Evolutionary conservation across 305 asterid genomes (phyloP), one percentile per base, ranked within the genome.

Genomic region (Fraxinus floribunda): DNA sequence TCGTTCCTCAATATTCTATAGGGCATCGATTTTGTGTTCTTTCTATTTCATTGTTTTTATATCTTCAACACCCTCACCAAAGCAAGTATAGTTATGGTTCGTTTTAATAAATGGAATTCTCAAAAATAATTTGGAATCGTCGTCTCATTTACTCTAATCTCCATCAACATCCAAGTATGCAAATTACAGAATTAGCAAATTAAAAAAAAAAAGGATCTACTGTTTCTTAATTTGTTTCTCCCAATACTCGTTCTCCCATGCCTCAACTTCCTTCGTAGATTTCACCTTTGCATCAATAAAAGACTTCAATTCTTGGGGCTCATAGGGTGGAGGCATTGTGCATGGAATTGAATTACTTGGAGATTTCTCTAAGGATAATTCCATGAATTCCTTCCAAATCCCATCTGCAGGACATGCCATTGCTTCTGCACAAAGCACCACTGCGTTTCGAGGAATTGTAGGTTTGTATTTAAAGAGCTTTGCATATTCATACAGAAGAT

Each of bases 401-500:
- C 93, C 94, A n/a, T 86, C 80, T 0, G 85, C 84, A 0, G 89
- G 22, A 75, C 99, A 96, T 0, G 91, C 97, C 83, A 94, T 11
- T 7, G 90, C 79, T 83, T 96, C 98, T 0, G 95, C 55, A 81
- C 97, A 94, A 4, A 93, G 84, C 86, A 91, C 95, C 1, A 55
- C 26, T 7, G 95, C 95, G 41, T 84, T 80, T 11, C 79, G 89
- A 70, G 98, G 92, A 81, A 96, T 36, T 0, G 36, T 16, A 3
- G 99, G 99, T 85, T 87, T 87, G 87, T 90, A 96, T 82, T 76
- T 92, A 83, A 92, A 68, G 78, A 94, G 92, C 88, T 91, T 93
- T 15, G 90, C 92, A 15, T 94, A 96, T 84, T 93, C 97, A 52
- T 85, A 90, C 5, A 96, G 38, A 34, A 96, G 84, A 84, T 94